A percentile compares a stretch with the other conserved stretches of the same genome.
Evolutionary conservation across 495 filamentous ascomycete species (phyloP).

Genomic region (Lophiostoma macrostomum): DNA sequence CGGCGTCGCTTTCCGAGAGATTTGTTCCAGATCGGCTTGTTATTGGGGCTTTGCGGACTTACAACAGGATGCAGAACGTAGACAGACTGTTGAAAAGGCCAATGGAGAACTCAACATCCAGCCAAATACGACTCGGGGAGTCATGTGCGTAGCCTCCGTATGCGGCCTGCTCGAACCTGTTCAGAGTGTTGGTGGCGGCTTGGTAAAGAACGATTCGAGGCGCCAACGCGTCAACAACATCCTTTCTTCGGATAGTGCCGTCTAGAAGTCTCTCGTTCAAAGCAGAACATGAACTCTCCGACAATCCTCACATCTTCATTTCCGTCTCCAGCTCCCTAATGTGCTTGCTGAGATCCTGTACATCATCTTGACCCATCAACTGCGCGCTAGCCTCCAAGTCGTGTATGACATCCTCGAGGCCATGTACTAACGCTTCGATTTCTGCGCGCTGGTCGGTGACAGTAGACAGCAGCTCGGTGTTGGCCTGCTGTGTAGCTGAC

Average conservation of each 20-base stretch:
- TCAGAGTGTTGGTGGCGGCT: too few relatives aligned
- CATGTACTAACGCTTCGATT: slow-evolving; percentile 63
- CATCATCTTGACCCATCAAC: slow-evolving; percentile 35
- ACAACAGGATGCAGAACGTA: too few relatives aligned
- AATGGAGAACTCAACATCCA: too few relatives aligned
- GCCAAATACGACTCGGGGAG: too few relatives aligned
- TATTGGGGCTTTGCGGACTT: too few relatives aligned
- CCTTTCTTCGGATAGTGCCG: neutral
- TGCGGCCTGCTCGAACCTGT: too few relatives aligned
- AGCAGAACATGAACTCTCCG: neutral
- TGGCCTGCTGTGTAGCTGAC: slow-evolving; percentile 60
- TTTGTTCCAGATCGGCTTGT: too few relatives aligned
- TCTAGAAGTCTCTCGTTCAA: neutral
- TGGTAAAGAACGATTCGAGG: too few relatives aligned
- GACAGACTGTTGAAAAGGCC: too few relatives aligned
- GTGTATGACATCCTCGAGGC: slow-evolving; percentile 62
- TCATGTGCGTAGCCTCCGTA: too few relatives aligned
- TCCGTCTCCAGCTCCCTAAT: slow-evolving; percentile 49
- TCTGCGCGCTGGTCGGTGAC: slow-evolving; percentile 68
- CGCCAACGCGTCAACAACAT: neutral
- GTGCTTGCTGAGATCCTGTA: slow-evolving; percentile 49
- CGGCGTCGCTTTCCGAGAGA: too few relatives aligned
- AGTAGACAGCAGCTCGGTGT: slow-evolving; percentile 58
- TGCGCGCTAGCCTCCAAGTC: slow-evolving; percentile 61
- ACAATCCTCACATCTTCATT: slow-evolving; percentile 34